Evolutionary conservation across 768 basidiomycete genomes (phyloP), one percentile per base, ranked within the genome.

Genomic region (Boletus reticulatus): DNA sequence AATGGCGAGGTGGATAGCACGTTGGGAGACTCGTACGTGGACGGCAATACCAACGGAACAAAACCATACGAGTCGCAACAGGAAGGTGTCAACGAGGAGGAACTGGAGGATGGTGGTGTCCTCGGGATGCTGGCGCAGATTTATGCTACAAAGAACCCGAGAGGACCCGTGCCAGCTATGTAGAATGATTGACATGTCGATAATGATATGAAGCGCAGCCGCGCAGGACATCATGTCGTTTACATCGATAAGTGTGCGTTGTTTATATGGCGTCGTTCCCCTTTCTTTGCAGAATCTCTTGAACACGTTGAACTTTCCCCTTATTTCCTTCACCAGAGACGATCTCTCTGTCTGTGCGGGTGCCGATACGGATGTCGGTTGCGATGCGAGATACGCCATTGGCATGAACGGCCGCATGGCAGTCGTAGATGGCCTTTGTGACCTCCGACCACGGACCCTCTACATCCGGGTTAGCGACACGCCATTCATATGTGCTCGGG

Each of bases 311-410:
- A 16, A 97, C 81, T 68, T 98, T 98, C 50, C 74, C 76, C 20
- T 84, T 84, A 61, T 97, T 97, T 8, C 88, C 93, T 43, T 81
- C 76, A 6, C 87, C 88, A 1, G 79, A 77, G 6, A 73, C 71
- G 17, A 87, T 79, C 38, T 80, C 75, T 56, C 85, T 82, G 71
- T 95, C 84, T 22, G 82, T 79, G 44, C 95, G 84, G 1, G 96
- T 98, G 42, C 96, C 96, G 50, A 98, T 95, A 27, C 96, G 87
- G 56, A 98, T 89, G 73, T 98, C 95, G 13, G 95, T 96, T 12
- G 91, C 91, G 50, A 94, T 80, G 49, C 88, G 84, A 16, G 84
- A 83, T 0, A 83, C 81, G 22, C 90, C 91, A 67, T 82, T 80
- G 1, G 81, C 83, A 59, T 95, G 93, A 6, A 94, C 88, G 2